These are phyloP conservation scores for Delonix regia DNA, from an alignment of 306 rosid species.

Conservation along the genomic window DNA sequence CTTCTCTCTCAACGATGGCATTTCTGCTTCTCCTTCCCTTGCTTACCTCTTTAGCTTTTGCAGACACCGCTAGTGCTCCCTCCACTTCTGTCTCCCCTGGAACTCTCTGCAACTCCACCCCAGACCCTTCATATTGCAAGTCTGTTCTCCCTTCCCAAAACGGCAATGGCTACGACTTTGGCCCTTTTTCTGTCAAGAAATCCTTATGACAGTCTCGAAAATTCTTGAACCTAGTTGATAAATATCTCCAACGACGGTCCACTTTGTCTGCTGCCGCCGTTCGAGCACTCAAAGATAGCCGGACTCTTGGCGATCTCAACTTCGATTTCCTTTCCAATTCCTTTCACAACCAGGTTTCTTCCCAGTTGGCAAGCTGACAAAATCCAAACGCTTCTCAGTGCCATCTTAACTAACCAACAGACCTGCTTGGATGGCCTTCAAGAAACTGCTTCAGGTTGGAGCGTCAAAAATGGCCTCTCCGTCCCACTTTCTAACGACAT, in stretches of 20 bases:
- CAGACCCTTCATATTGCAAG: slow-evolving; percentile 74
- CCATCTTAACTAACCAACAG: slow-evolving; percentile 73
- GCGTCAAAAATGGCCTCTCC: slow-evolving; percentile 54
- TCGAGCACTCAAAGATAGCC: slow-evolving; percentile 71
- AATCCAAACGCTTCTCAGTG: slow-evolving; percentile 65
- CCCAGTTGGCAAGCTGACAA: slow-evolving; percentile 62
- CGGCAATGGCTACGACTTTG: slow-evolving; percentile 61
- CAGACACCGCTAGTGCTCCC: slow-evolving; percentile 40
- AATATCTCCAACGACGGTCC: slow-evolving; percentile 41
- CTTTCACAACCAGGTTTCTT: slow-evolving; percentile 42
- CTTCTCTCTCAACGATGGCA: slow-evolving; percentile 27
- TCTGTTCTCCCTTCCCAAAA: slow-evolving; percentile 58
- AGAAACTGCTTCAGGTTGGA: slow-evolving; percentile 67
- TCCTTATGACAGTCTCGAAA: slow-evolving; percentile 63
- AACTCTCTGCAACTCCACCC: slow-evolving; percentile 64
- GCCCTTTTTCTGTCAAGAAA: slow-evolving; percentile 55
- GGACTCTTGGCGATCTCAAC: slow-evolving; percentile 59
- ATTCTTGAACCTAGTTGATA: slow-evolving; percentile 47
- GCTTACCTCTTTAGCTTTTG: slow-evolving; percentile 20
- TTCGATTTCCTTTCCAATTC: slow-evolving; percentile 59
- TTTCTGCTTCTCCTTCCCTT: slow-evolving; percentile 36
- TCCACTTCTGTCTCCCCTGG: slow-evolving; percentile 40
- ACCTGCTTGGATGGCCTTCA: slow-evolving; percentile 80
- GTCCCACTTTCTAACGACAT: slow-evolving; percentile 69
- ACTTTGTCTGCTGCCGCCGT: slow-evolving; percentile 51